These are phyloP conservation scores for Rhynchospora pubera DNA, from an alignment of 176 grass and related monocot genomes.

Conservation along the genomic window DNA sequence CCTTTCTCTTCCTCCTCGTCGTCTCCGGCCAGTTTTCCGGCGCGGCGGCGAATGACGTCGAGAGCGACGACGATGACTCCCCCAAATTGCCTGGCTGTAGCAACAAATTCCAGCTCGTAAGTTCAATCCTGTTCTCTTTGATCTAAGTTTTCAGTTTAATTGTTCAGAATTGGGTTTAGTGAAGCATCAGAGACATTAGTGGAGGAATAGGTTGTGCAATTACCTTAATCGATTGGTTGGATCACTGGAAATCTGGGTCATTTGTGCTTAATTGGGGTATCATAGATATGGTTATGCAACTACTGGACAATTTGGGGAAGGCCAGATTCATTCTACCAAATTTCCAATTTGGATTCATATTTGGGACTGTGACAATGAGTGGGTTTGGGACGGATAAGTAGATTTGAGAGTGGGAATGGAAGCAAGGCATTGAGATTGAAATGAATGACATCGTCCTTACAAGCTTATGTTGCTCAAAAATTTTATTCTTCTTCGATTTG, in stretches of 20 bases:
- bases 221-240: neutral
- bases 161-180: slow-evolving; percentile 8
- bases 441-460: slow-evolving; percentile 1
- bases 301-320: neutral
- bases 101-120: slow-evolving; percentile 97
- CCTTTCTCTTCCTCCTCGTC: slow-evolving; percentile 34
- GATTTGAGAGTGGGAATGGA: neutral
- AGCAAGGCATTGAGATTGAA: neutral
- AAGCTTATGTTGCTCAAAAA: slow-evolving; percentile 1
- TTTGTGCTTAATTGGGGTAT: too few species aligned
- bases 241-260: neutral
- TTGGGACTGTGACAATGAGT: neutral
- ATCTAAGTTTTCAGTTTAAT: neutral
- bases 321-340: neutral
- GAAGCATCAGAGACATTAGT: neutral
- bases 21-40: slow-evolving; percentile 5
- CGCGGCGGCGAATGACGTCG: slow-evolving; percentile 52
- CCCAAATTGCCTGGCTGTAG: slow-evolving; percentile 57
- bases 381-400: neutral
- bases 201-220: neutral
- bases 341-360: neutral
- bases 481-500: neutral
- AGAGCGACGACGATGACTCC: slow-evolving; percentile 46
- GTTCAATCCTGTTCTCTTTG: neutral
- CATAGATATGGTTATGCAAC: neutral